A percentile compares a stretch with the other conserved stretches of the same genome.
Evolutionary conservation across 495 filamentous ascomycete species (phyloP).

Genomic region (Hypomontagnella monticulosa): DNA sequence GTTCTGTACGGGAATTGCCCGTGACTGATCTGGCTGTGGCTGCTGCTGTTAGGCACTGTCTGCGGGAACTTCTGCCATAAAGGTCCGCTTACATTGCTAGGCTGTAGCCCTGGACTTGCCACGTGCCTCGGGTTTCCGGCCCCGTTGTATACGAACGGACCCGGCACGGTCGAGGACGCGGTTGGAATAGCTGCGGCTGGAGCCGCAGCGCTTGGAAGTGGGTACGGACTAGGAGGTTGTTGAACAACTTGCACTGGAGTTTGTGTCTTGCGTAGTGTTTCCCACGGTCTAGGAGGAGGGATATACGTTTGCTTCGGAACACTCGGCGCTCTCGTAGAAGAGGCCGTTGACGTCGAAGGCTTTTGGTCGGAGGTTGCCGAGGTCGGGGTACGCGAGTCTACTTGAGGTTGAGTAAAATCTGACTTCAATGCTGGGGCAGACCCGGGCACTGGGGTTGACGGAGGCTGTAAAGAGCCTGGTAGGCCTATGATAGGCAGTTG

Average conservation of each 20-base stretch:
- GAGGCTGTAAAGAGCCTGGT: background rate
- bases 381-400: background rate
- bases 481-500: slow-evolving; percentile 9
- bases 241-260: slow-evolving; percentile 15
- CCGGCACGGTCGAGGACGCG: slow-evolving; percentile 2
- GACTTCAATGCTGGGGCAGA: slow-evolving; percentile 13
- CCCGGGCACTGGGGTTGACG: slow-evolving; percentile 5
- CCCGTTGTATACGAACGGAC: slow-evolving; percentile 4
- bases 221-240: slow-evolving; percentile 1
- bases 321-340: slow-evolving; percentile 2
- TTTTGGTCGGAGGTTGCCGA: slow-evolving; percentile 9
- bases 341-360: background rate
- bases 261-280: slow-evolving; percentile 41
- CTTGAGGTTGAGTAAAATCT: background rate
- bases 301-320: slow-evolving; percentile 39
- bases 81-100: slow-evolving; percentile 49
- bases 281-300: slow-evolving; percentile 46
- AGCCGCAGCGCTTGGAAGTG: background rate
- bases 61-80: slow-evolving; percentile 41
- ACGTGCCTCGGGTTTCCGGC: slow-evolving; percentile 29
- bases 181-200: slow-evolving; percentile 1
- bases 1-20: slow-evolving; percentile 22
- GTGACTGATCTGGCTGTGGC: slow-evolving; percentile 34
- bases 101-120: slow-evolving; percentile 35
- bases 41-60: slow-evolving; percentile 47